These are phyloP conservation scores for Salix udensis DNA, from an alignment of 345 rosid genomes.

Conservation along the genomic window DNA sequence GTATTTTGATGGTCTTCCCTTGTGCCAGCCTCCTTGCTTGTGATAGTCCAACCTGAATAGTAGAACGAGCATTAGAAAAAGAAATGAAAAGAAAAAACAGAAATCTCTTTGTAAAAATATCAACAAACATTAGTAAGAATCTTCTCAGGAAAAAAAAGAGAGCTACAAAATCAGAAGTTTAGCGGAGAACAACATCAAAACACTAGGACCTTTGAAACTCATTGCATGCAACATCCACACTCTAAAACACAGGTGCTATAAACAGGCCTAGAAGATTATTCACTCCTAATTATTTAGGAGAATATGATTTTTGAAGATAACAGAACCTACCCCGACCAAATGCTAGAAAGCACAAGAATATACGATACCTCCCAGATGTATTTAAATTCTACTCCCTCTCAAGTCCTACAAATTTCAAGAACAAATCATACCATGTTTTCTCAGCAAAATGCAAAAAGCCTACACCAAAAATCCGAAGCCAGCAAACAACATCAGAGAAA, in stretches of 20 bases:
- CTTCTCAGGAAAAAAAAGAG: neutral
- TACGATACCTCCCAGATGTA: neutral
- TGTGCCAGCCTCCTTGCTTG: neutral
- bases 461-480: neutral
- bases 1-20: neutral
- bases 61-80: neutral
- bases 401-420: neutral
- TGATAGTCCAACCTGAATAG: neutral
- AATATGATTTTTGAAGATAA: neutral
- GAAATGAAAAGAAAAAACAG: too few species aligned
- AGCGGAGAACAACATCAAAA: neutral
- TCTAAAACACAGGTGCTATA: neutral
- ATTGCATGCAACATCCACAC: neutral
- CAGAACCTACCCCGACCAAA: neutral
- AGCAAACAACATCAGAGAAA: neutral
- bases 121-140: neutral
- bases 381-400: neutral
- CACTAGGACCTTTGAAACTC: neutral
- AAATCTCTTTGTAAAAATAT: too few species aligned
- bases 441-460: neutral
- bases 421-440: neutral
- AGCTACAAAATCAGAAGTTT: neutral
- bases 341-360: neutral
- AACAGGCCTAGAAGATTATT: neutral
- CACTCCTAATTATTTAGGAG: neutral